These are phyloP conservation scores for Xylaria multiplex DNA, from an alignment of 2,329 filamentous ascomycete species.

Conservation along the genomic window DNA sequence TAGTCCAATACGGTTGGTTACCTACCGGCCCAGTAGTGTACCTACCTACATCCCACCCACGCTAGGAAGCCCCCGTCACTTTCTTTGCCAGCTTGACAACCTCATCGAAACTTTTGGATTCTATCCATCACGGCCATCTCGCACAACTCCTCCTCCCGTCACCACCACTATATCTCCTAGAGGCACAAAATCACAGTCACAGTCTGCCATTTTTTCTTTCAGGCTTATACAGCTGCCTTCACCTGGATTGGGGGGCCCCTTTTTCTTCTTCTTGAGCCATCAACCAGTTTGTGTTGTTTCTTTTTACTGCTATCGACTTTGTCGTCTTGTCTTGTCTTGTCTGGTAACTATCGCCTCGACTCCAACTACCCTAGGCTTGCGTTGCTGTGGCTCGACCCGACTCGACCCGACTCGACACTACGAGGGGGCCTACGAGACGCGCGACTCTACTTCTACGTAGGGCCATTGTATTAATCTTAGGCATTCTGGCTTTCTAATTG, in stretches of 20 bases:
- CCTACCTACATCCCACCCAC: conserved; percentile 17
- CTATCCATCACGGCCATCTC: conserved; percentile 34
- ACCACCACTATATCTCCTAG: conserved; percentile 35
- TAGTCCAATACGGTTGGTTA: neutral
- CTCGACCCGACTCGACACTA: conserved; percentile 28
- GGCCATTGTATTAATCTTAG: conserved; percentile 29
- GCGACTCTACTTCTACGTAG: conserved; percentile 34
- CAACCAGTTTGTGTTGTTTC: conserved; percentile 31
- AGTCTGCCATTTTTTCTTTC: conserved; percentile 2
- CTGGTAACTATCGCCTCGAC: conserved; percentile 33
- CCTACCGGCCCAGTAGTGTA: conserved; percentile 15
- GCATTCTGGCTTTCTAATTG: conserved; percentile 45
- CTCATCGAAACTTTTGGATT: conserved; percentile 41
- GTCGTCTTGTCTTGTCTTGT: conserved; percentile 33
- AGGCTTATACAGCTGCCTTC: conserved; percentile 26
- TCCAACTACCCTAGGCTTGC: conserved; percentile 25
- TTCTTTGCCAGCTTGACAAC: conserved; percentile 35
- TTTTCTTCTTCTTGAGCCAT: conserved; percentile 28
- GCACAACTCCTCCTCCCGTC: conserved; percentile 24
- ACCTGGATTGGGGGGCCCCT: conserved; percentile 20
- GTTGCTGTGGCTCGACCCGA: conserved; percentile 29
- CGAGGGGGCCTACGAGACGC: conserved; percentile 20
- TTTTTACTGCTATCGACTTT: conserved; percentile 31
- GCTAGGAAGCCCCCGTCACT: conserved; percentile 37
- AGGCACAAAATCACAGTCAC: conserved; percentile 27